A percentile compares a stretch with the other conserved stretches of the same genome.
phyloP scores from a whole-genome alignment of 2,329 filamentous ascomycete genomes.

The Capronia americana region DNA sequence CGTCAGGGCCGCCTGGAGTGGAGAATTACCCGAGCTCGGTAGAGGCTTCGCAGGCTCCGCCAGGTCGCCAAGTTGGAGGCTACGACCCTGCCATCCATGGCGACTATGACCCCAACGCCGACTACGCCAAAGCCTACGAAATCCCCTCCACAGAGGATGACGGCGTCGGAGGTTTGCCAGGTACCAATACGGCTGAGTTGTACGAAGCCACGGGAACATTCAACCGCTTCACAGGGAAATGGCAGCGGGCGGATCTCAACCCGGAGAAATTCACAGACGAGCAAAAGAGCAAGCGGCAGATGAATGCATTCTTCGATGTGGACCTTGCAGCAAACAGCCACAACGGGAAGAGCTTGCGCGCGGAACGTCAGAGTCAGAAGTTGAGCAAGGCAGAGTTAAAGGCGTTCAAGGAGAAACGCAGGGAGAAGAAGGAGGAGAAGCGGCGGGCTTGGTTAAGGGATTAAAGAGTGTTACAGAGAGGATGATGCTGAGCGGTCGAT shows the following conservation, averaged over 20 bases:
- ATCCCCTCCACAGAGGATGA: conserved; percentile 44
- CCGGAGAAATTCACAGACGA: conserved; percentile 84
- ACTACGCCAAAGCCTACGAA: conserved; percentile 75
- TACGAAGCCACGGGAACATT: conserved; percentile 78
- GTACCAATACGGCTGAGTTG: conserved; percentile 53
- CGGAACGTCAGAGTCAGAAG: conserved; percentile 85
- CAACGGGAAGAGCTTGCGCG: conserved; percentile 87
- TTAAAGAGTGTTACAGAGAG: conserved; percentile 53
- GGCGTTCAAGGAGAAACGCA: conserved; percentile 87
- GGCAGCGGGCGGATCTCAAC: conserved; percentile 71
- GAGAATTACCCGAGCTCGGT: conserved; percentile 43
- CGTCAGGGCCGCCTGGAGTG: conserved; percentile 40
- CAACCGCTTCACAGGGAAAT: conserved; percentile 87
- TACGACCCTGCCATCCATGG: conserved; percentile 98
- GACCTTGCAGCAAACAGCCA: conserved; percentile 91
- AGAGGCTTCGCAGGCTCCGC: conserved; percentile 46
- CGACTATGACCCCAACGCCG: conserved; percentile 93
- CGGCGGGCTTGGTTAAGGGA: conserved; percentile 87
- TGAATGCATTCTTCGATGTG: conserved; percentile 95
- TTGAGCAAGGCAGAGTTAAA: conserved; percentile 85
- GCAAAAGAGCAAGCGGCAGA: conserved; percentile 83
- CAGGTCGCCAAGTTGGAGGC: conserved; percentile 61
- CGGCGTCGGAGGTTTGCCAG: conserved; percentile 44
- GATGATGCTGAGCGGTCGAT: neutral
- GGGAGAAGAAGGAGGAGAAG: conserved; percentile 92